phyloP scores from a whole-genome alignment of 2,329 filamentous ascomycete genomes.

The Scytalidium sp. region DNA sequence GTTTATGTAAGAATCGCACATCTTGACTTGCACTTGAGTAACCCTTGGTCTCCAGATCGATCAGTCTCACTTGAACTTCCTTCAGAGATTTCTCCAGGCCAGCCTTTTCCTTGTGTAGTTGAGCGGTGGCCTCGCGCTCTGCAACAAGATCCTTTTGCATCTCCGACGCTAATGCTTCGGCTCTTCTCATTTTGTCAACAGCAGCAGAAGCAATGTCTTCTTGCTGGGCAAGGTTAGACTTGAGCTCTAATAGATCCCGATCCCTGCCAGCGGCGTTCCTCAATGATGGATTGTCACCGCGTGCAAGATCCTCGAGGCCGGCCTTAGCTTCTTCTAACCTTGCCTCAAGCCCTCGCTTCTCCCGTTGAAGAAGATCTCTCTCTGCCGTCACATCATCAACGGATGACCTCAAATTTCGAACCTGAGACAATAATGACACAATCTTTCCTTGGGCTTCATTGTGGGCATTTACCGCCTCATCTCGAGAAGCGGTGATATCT shows the following conservation, averaged over 20 bases:
- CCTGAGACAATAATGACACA: conserved; percentile 84
- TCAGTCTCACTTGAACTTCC: conserved; percentile 83
- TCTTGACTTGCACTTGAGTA: conserved; percentile 94
- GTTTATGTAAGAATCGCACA: conserved; percentile 89
- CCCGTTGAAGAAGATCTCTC: conserved; percentile 77
- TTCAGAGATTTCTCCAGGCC: conserved; percentile 85
- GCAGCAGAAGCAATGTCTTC: conserved; percentile 90
- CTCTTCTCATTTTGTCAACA: conserved; percentile 94
- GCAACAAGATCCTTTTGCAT: conserved; percentile 88
- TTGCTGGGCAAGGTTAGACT: conserved; percentile 83
- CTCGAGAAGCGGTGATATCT: conserved; percentile 84
- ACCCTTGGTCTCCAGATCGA: conserved; percentile 95
- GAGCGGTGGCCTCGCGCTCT: conserved; percentile 78
- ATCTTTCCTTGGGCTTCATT: conserved; percentile 94
- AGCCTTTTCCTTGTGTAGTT: conserved; percentile 87
- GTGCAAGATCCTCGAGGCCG: conserved; percentile 82
- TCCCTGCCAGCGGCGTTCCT: conserved; percentile 87
- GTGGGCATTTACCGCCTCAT: conserved; percentile 89
- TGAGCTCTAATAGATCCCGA: conserved; percentile 84
- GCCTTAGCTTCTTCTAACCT: conserved; percentile 84
- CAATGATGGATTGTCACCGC: conserved; percentile 81
- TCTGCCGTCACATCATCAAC: conserved; percentile 85
- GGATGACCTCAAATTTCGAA: conserved; percentile 76
- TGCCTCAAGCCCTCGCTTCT: conserved; percentile 86
- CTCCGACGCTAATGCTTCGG: conserved; percentile 82